Evolutionary conservation across 169 alveolate species (phyloP).

Genomic region (Plasmodium chabaudi): DNA sequence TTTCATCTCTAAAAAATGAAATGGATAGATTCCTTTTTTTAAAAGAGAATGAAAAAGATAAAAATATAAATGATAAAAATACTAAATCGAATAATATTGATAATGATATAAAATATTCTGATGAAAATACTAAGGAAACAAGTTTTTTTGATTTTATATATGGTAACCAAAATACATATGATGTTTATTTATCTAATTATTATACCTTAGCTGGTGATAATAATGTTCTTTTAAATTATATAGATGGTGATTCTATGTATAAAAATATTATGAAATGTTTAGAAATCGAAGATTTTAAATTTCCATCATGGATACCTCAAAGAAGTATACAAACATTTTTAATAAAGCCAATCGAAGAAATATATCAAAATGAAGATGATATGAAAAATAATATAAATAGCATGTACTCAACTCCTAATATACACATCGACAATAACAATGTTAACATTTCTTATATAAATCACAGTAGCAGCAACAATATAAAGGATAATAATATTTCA

Average conservation of each 20-base stretch:
- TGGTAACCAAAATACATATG: slow-evolving; percentile 71
- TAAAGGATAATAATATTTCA: neutral
- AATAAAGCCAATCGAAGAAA: slow-evolving; percentile 41
- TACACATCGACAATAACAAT: neutral
- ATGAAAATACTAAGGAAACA: neutral
- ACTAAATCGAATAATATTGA: slow-evolving; percentile 1
- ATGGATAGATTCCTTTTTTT: slow-evolving; percentile 37
- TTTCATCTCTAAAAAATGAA: slow-evolving; percentile 21
- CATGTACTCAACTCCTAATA: neutral
- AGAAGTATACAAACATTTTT: slow-evolving; percentile 68
- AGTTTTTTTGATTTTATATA: slow-evolving; percentile 58
- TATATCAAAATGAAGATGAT: slow-evolving; percentile 12
- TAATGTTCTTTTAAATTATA: slow-evolving; percentile 60
- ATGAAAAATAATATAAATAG: neutral
- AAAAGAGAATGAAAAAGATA: neutral
- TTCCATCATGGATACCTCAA: slow-evolving; percentile 76
- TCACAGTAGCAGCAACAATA: neutral
- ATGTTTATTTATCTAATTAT: slow-evolving; percentile 58
- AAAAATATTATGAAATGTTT: slow-evolving; percentile 71
- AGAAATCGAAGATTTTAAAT: slow-evolving; percentile 38
- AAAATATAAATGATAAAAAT: slow-evolving; percentile 29
- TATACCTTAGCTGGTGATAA: slow-evolving; percentile 51
- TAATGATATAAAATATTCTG: slow-evolving; percentile 2
- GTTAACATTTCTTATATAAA: neutral
- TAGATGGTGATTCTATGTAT: slow-evolving; percentile 59